Percentiles rank a stretch among this genome's conserved stretches.
Evolutionary conservation across 1,139 yeast species (phyloP).

Genomic region (Suhomyces bribrorum): DNA sequence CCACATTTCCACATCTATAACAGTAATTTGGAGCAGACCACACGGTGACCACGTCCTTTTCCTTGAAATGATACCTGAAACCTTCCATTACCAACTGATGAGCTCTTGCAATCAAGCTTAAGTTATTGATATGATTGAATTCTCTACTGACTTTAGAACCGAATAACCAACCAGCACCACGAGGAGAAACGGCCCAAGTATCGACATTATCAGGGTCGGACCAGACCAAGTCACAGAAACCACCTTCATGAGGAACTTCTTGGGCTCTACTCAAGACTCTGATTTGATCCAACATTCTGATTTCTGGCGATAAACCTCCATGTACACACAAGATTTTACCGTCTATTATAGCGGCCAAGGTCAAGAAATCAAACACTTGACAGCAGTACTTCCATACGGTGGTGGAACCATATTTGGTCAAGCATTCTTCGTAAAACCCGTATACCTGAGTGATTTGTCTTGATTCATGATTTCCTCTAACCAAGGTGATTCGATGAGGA

Average conservation of each 20-base stretch:
- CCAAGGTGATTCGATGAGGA: conserved; percentile 83
- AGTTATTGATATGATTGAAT: conserved; percentile 88
- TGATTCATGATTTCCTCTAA: conserved; percentile 92
- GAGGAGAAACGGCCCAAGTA: conserved; percentile 97
- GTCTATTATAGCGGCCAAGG: conserved; percentile 92
- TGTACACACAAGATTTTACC: conserved; percentile 93
- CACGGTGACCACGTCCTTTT: conserved; percentile 93
- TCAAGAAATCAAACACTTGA: conserved; percentile 90
- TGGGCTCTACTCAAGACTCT: conserved; percentile 95
- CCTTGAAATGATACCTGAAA: conserved; percentile 90
- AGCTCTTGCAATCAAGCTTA: conserved; percentile 89
- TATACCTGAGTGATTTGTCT: conserved; percentile 95
- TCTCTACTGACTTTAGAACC: conserved; percentile 92
- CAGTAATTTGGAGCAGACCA: conserved; percentile 99
- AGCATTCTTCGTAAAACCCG: conserved; percentile 89
- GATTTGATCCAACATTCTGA: conserved; percentile 94
- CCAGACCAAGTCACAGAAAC: conserved; percentile 97
- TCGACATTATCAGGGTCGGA: conserved; percentile 97
- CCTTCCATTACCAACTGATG: conserved; percentile 99
- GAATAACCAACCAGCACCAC: conserved; percentile 98
- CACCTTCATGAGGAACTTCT: conserved; percentile 99
- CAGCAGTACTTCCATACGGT: conserved; percentile 98
- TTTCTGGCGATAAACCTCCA: conserved; percentile 97
- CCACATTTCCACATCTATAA: conserved; percentile 97
- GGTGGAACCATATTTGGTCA: conserved; percentile 91